Evolutionary conservation across 2,329 filamentous ascomycete genomes (phyloP), one percentile per base, ranked within the genome.

Genomic region (Salinomyces thailandicus): DNA sequence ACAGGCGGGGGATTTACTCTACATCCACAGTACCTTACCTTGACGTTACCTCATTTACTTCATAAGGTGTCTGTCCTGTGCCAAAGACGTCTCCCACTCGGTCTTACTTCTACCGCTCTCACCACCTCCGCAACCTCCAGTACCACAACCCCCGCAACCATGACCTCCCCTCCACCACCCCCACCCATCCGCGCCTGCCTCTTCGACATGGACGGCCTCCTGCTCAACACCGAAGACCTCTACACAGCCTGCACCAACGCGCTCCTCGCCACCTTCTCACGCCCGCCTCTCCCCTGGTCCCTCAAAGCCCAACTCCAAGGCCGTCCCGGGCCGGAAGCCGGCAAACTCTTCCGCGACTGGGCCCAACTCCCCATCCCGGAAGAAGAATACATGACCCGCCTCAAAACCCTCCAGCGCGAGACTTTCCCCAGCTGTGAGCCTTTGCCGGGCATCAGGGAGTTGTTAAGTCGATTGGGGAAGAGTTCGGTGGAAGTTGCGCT

Each of bases 181-280:
- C 60, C 81, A 84, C 14, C 81, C 31, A 72, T 96, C 41, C 75
- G 86, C 50, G 91, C 89, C 49, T 95, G 87, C 62, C 79, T 98
- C 47, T 96, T 98, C 61, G 91, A 98, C 68, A 95, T 96, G 87
- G 91, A 98, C 62, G 91, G 91, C 42, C 79, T 98, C 22, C 75
- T 98, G 14, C 82, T 98, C 57, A 79, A 96, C 62, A 86, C 84
- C 20, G 91, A 96, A 67, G 91, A 96, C 55, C 67, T 77, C 40
- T 96, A 96, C 68, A 91, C 85, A 0, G 58, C 74, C 17, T 81
- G 83, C 62, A 81, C 86, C 43, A 95, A 98, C 63, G 68, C 76
- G 16, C 73, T 96, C 24, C 78, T 98, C 26, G 68, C 71, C 38
- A 77, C 81, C 55, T 85, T 91, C 61, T 73, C 71, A 52, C 77